phyloP scores from a whole-genome alignment of 116 monocot species.

The Papilionanthe hybrid region DNA sequence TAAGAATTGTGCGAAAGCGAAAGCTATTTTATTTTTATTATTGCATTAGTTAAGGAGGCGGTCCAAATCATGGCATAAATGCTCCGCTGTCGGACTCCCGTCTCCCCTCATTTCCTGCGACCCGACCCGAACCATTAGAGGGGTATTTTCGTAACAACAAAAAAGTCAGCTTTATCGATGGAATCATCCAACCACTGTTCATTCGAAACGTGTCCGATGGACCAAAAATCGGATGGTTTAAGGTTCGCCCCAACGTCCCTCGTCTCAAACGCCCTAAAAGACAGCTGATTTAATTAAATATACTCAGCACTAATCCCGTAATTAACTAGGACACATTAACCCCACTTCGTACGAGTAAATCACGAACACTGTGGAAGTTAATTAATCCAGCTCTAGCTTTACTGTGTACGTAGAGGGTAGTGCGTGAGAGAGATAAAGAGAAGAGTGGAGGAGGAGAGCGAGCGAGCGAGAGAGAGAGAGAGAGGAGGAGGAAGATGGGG shows the following conservation, averaged over 20 bases:
- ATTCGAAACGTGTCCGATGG: not conserved
- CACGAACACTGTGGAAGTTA: not conserved
- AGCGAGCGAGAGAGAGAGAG: not conserved
- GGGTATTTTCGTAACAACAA: not conserved
- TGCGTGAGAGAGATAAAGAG: not conserved
- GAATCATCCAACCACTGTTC: not conserved
- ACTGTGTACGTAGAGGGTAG: not conserved
- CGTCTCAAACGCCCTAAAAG: not conserved
- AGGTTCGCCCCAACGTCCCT: not conserved
- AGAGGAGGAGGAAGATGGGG: slow-evolving; percentile 36
- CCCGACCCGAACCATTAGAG: not conserved
- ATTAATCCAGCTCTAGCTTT: not conserved
- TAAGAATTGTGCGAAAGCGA: too few species aligned
- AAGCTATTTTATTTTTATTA: too few species aligned
- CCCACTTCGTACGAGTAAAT: not conserved
- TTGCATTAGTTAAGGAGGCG: too few species aligned
- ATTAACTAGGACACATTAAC: not conserved
- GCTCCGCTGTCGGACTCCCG: too few species aligned
- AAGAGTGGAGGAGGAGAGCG: not conserved
- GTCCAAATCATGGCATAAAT: too few species aligned
- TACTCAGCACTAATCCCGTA: not conserved
- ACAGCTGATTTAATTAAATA: not conserved
- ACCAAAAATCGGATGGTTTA: slow-evolving; percentile 1
- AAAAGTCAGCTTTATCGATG: not conserved
- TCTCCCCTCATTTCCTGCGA: too few species aligned